Percentiles rank a stretch among this genome's conserved stretches.
Conservation (phyloP, 805 yeast species). For the Ogataea neopini region DNA sequence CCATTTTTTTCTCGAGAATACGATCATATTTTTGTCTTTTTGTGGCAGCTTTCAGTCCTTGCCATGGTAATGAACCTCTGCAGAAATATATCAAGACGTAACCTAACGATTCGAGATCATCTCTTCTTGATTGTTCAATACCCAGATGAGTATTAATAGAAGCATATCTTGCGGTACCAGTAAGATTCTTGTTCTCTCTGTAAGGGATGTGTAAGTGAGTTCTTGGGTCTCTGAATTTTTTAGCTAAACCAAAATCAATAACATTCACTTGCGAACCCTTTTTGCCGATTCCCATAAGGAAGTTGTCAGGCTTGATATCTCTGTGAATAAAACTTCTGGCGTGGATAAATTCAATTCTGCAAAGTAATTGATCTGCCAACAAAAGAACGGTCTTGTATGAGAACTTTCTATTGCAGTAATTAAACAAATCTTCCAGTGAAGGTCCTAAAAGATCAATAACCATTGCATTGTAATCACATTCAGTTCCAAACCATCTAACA, state of each 20-base stretch:
- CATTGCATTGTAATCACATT: conserved; percentile 95
- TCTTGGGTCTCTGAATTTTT: conserved; percentile 91
- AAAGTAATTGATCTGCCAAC: conserved; percentile 90
- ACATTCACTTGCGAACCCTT: conserved; percentile 95
- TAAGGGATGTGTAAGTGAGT: conserved; percentile 94
- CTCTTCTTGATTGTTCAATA: conserved; percentile 94
- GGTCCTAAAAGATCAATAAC: conserved; percentile 96
- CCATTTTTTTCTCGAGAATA: conserved; percentile 91
- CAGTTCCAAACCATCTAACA: conserved; percentile 96
- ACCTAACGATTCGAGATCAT: conserved; percentile 92
- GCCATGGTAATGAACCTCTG: conserved; percentile 98
- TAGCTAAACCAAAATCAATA: conserved; percentile 91
- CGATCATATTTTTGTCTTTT: conserved; percentile 97
- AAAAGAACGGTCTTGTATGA: conserved; percentile 90
- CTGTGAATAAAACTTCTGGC: conserved; percentile 89
- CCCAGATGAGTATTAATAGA: conserved; percentile 95
- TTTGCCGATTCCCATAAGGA: conserved; percentile 85
- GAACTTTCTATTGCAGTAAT: conserved; percentile 92
- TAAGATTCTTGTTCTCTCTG: conserved; percentile 91
- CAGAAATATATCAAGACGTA: conserved; percentile 93
- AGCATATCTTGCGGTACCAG: conserved; percentile 98
- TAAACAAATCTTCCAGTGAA: conserved; percentile 90
- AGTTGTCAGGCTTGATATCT: conserved; percentile 83
- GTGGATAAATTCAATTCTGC: conserved; percentile 93
- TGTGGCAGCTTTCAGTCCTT: conserved; percentile 94